Percentiles rank a stretch among this genome's conserved stretches.
phyloP scores from a whole-genome alignment of 352 stramenopile genomes.

The Phytophthora megakarya region DNA sequence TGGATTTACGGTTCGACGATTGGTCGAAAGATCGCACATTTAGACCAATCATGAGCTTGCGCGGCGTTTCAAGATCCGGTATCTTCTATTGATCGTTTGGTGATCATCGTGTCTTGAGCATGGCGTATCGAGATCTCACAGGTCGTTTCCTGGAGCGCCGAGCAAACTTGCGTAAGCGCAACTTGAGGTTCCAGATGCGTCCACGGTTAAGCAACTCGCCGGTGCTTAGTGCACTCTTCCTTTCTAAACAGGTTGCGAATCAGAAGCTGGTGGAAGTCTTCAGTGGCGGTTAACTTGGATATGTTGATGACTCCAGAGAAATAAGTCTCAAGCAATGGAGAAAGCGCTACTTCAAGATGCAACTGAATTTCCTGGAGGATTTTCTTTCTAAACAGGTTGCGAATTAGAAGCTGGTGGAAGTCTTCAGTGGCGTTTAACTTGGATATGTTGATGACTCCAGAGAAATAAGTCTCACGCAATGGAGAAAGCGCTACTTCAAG shows the following conservation, averaged over 20 bases:
- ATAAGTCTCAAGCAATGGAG: slow-evolving; percentile 62
- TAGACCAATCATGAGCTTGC: slow-evolving; percentile 17
- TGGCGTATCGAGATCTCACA: slow-evolving; percentile 73
- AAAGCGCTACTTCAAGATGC: slow-evolving; percentile 66
- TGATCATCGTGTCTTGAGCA: slow-evolving; percentile 24
- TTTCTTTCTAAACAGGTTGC: no score
- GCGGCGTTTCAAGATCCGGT: slow-evolving; percentile 57
- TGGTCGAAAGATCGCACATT: slow-evolving; percentile 22
- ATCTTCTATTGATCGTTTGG: slow-evolving; percentile 20
- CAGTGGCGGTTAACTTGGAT: background rate
- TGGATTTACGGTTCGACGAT: background rate
- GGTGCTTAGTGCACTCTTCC: slow-evolving; percentile 51
- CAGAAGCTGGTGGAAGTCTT: background rate
- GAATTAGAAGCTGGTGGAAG: background rate
- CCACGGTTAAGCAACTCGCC: slow-evolving; percentile 46
- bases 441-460: slow-evolving; percentile 24
- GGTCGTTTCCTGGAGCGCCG: slow-evolving; percentile 49
- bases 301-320: slow-evolving; percentile 33
- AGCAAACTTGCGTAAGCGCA: slow-evolving; percentile 54
- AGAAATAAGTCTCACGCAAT: slow-evolving; percentile 56
- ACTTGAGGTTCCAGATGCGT: slow-evolving; percentile 63
- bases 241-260: slow-evolving; percentile 54
- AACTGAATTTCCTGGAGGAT: slow-evolving; percentile 38
- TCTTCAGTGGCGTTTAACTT: background rate
- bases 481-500: slow-evolving; percentile 69